These are phyloP conservation scores for Saccharomycopsis hybrid DNA, from an alignment of 1,139 yeast species.

Conservation along the genomic window DNA sequence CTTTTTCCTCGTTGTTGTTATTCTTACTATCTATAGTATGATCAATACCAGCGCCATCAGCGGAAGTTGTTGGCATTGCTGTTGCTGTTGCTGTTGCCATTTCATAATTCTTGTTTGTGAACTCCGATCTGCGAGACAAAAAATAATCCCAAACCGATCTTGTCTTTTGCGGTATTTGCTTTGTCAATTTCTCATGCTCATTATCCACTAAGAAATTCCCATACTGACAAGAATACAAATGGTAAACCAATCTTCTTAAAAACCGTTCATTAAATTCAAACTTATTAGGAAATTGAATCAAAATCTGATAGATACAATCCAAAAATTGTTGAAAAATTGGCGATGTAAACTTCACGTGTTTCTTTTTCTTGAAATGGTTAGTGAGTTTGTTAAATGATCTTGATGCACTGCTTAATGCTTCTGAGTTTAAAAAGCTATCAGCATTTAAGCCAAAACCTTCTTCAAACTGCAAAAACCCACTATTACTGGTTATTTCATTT, in stretches of 20 bases:
- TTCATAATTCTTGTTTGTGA: conserved; percentile 44
- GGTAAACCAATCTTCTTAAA: conserved; percentile 75
- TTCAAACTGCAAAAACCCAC: conserved; percentile 8
- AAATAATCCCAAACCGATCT: conserved; percentile 94
- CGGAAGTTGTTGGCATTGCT: not conserved
- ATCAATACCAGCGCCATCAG: not conserved
- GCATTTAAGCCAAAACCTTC: conserved; percentile 13
- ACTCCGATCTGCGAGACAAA: conserved; percentile 67
- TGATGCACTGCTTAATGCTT: conserved; percentile 24
- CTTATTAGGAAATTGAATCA: conserved; percentile 58
- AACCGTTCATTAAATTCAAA: conserved; percentile 91
- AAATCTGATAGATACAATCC: conserved; percentile 79
- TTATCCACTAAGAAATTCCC: conserved; percentile 80
- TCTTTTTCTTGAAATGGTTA: conserved; percentile 34
- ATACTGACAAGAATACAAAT: conserved; percentile 88
- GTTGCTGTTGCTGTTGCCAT: conserved; percentile 1
- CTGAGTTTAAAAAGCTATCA: conserved; percentile 16
- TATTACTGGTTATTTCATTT: not conserved
- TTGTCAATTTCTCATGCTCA: conserved; percentile 52
- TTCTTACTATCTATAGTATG: conserved; percentile 16
- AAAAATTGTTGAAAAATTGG: conserved; percentile 93
- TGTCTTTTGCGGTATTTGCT: conserved; percentile 42
- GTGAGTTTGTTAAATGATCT: conserved; percentile 27
- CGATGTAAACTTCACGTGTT: conserved; percentile 52
- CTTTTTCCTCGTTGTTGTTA: conserved; percentile 31